phyloP scores from a whole-genome alignment of 2,329 filamentous ascomycete species.

The Ploettnerulaceae sp. region DNA sequence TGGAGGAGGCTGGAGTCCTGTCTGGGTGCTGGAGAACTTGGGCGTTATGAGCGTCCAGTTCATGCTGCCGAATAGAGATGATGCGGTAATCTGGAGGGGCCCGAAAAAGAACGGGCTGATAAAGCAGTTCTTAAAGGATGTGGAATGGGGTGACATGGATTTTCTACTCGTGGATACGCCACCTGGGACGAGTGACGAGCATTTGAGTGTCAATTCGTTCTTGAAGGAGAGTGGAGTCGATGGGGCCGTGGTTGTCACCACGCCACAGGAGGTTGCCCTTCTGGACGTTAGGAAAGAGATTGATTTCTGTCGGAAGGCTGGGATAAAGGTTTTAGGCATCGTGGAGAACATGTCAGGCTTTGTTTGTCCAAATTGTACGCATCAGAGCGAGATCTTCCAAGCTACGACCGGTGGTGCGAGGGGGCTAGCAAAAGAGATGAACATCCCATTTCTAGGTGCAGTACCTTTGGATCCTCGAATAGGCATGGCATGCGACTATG shows the following conservation, averaged over 20 bases:
- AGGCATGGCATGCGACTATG: conserved; percentile 93
- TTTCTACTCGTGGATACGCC: conserved; percentile 93
- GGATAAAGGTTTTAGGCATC: conserved; percentile 79
- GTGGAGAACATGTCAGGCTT: conserved; percentile 99
- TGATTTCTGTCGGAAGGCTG: conserved; percentile 93
- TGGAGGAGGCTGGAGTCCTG: conserved; percentile 84
- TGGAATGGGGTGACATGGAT: conserved; percentile 94
- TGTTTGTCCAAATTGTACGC: conserved; percentile 87
- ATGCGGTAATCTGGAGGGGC: conserved; percentile 95
- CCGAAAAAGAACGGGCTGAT: conserved; percentile 98
- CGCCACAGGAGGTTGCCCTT: conserved; percentile 88
- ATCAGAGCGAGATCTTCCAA: conserved; percentile 79
- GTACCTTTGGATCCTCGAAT: conserved; percentile 92
- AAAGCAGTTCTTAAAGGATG: conserved; percentile 96
- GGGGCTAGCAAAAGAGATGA: conserved; percentile 77
- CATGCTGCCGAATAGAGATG: conserved; percentile 89
- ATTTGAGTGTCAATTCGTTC: conserved; percentile 88
- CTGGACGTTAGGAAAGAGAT: conserved; percentile 96
- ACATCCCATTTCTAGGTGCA: conserved; percentile 80
- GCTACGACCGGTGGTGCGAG: conserved; percentile 85
- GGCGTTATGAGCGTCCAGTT: conserved; percentile 98
- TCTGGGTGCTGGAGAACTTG: conserved; percentile 92
- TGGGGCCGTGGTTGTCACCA: conserved; percentile 88
- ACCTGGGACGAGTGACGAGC: conserved; percentile 91
- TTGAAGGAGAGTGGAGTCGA: conserved; percentile 89